Evolutionary conservation across 768 basidiomycete genomes (phyloP).

Genomic region (Solioccasus polychromus): DNA sequence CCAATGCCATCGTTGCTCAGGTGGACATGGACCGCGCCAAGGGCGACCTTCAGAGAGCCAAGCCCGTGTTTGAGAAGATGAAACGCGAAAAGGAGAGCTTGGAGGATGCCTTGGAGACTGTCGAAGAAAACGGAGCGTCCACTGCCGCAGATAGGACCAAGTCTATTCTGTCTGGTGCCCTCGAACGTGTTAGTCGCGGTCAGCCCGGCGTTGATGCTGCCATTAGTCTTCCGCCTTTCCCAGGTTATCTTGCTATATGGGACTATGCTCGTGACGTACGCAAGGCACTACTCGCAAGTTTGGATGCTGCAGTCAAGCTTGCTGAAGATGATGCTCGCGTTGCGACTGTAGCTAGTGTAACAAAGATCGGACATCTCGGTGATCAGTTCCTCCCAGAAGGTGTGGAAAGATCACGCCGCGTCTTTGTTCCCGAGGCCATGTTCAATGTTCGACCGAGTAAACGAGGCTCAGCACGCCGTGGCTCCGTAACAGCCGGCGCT

Average conservation of each 20-base stretch:
- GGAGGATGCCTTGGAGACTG: constrained; percentile 72
- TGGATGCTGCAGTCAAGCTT: constrained; percentile 75
- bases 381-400: constrained; percentile 76
- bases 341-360: constrained; percentile 62
- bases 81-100: constrained; percentile 65
- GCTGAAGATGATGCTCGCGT: constrained; percentile 83
- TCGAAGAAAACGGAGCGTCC: constrained; percentile 74
- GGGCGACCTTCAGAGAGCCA: constrained; percentile 61
- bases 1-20: constrained; percentile 86
- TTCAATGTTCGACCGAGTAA: constrained; percentile 59
- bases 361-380: constrained; percentile 63
- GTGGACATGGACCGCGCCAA: constrained; percentile 70
- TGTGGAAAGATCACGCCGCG: constrained; percentile 74
- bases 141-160: constrained; percentile 53
- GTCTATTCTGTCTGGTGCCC: constrained; percentile 57
- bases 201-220: constrained; percentile 56
- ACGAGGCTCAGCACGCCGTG: constrained; percentile 38
- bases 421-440: constrained; percentile 99
- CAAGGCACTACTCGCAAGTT: constrained; percentile 66
- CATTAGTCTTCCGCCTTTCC: constrained; percentile 71
- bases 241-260: constrained; percentile 80
- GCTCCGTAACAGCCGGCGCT: constrained; percentile 37
- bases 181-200: constrained; percentile 77
- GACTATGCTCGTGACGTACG: constrained; percentile 84
- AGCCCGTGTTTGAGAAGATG: constrained; percentile 90